These are phyloP conservation scores for Fusarium secorum DNA, from an alignment of 2,329 filamentous ascomycete species.

Conservation along the genomic window DNA sequence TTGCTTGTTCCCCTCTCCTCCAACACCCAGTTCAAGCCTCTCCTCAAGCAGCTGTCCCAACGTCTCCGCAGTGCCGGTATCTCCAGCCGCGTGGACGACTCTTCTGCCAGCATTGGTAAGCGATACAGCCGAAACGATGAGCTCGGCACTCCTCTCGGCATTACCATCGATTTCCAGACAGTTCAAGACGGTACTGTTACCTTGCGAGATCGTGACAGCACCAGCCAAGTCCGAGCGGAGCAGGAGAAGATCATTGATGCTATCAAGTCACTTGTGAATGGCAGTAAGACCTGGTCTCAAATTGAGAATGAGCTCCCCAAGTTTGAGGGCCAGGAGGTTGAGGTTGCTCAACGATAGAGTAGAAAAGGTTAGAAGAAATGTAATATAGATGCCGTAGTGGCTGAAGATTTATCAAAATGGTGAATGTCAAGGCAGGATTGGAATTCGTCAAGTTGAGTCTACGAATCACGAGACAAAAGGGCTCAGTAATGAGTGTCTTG, in stretches of 20 bases:
- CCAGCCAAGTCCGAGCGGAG: slow-evolving; percentile 85
- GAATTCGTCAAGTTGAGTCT: slow-evolving; percentile 19
- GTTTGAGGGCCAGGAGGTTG: slow-evolving; percentile 79
- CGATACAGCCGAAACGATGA: slow-evolving; percentile 95
- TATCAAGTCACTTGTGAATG: slow-evolving; percentile 63
- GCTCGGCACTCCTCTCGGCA: slow-evolving; percentile 89
- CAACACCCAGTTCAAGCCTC: slow-evolving; percentile 81
- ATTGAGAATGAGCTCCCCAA: slow-evolving; percentile 80
- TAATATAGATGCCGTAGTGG: slow-evolving; percentile 33
- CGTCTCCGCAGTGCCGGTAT: slow-evolving; percentile 79
- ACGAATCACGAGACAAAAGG: slow-evolving; percentile 10
- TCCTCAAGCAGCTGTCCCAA: slow-evolving; percentile 74
- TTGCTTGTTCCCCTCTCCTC: slow-evolving; percentile 88
- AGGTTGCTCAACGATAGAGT: slow-evolving; percentile 50
- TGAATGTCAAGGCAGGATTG: slow-evolving; percentile 13
- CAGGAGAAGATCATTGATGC: slow-evolving; percentile 82
- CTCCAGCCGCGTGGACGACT: slow-evolving; percentile 88
- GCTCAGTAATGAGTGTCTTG: slow-evolving; percentile 9
- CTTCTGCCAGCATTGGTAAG: slow-evolving; percentile 91
- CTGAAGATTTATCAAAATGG: background rate
- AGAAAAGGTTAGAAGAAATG: slow-evolving; percentile 21
- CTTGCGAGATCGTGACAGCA: slow-evolving; percentile 88
- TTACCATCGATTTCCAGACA: slow-evolving; percentile 96
- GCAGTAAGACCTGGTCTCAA: slow-evolving; percentile 69
- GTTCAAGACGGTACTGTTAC: slow-evolving; percentile 87